These are phyloP conservation scores for Aegilops bicornis DNA, from an alignment of 176 grass and related monocot genomes.

Conservation along the genomic window DNA sequence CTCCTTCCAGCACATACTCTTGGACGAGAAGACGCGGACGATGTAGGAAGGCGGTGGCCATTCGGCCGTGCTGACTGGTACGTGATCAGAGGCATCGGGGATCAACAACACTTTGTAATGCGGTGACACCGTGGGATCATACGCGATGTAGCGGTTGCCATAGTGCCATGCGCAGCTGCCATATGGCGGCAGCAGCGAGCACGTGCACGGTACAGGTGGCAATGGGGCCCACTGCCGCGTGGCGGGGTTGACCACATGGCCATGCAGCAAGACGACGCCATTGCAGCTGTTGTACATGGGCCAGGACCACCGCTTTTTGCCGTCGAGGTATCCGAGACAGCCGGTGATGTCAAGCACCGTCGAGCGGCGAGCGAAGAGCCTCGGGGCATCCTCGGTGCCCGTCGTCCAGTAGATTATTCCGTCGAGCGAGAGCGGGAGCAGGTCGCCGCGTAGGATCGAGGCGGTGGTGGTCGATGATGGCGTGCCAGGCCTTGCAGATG, in stretches of 20 bases:
- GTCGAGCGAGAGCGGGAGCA: no score
- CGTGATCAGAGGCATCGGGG: not conserved
- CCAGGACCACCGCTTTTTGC: not conserved
- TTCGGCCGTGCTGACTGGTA: not conserved
- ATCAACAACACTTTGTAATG: not conserved
- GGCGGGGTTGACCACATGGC: not conserved
- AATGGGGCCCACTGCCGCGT: not conserved
- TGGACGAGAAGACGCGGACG: not conserved
- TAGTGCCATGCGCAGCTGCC: not conserved
- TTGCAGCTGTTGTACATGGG: not conserved
- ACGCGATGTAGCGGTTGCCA: not conserved
- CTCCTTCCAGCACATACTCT: not conserved
- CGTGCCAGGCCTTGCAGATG: no score
- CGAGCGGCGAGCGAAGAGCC: no score
- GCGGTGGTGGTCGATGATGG: no score
- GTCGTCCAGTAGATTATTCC: no score
- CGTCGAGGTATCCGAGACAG: no score
- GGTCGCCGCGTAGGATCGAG: no score
- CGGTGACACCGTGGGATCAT: not conserved
- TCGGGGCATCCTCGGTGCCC: no score
- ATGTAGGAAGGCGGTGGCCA: not conserved
- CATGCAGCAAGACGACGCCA: not conserved
- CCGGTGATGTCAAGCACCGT: no score
- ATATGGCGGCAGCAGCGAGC: no score
- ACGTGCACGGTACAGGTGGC: not conserved